A percentile compares a stretch with the other conserved stretches of the same genome.
Conservation (phyloP, 768 basidiomycete species). For the Mycena crocata region DNA sequence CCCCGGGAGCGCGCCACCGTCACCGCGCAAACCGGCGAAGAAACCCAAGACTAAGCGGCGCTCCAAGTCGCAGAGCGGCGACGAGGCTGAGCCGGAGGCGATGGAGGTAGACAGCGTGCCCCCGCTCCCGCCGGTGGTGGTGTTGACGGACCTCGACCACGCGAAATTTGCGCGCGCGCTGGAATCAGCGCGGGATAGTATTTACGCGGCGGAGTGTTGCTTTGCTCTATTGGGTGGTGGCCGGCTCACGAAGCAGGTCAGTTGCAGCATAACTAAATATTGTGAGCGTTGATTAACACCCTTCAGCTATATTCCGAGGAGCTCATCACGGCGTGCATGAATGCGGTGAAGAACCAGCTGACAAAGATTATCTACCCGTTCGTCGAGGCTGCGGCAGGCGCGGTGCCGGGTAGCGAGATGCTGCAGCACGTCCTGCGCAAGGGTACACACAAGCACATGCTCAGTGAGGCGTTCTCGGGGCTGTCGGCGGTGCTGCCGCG, state of each 20-base stretch:
- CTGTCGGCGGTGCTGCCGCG: slow-evolving; percentile 78
- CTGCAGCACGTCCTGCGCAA: slow-evolving; percentile 65
- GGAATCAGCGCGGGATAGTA: slow-evolving; percentile 76
- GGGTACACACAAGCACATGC: slow-evolving; percentile 58
- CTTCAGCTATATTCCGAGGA: slow-evolving; percentile 93
- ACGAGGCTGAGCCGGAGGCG: slow-evolving; percentile 48
- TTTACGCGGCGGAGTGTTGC: slow-evolving; percentile 86
- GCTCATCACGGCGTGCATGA: slow-evolving; percentile 83
- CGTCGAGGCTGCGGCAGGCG: slow-evolving; percentile 73
- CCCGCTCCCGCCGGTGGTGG: too few species aligned
- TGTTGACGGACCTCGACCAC: slow-evolving; percentile 59
- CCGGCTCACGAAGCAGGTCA: slow-evolving; percentile 87
- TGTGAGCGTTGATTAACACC: neutral
- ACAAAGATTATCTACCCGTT: slow-evolving; percentile 87
- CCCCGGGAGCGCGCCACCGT: slow-evolving; percentile 51
- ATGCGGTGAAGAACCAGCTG: slow-evolving; percentile 82
- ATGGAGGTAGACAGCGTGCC: slow-evolving; percentile 39
- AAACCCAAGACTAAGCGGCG: slow-evolving; percentile 52
- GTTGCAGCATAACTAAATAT: slow-evolving; percentile 32
- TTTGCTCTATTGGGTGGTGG: slow-evolving; percentile 83
- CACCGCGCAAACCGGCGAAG: slow-evolving; percentile 45
- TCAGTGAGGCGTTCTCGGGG: slow-evolving; percentile 80
- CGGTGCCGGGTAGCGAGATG: slow-evolving; percentile 53
- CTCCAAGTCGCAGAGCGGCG: slow-evolving; percentile 59
- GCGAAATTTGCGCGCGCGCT: slow-evolving; percentile 64